A percentile compares a stretch with the other conserved stretches of the same genome.
phyloP scores from a whole-genome alignment of 2,329 filamentous ascomycete genomes.

The Pseudogymnoascus sp. region DNA sequence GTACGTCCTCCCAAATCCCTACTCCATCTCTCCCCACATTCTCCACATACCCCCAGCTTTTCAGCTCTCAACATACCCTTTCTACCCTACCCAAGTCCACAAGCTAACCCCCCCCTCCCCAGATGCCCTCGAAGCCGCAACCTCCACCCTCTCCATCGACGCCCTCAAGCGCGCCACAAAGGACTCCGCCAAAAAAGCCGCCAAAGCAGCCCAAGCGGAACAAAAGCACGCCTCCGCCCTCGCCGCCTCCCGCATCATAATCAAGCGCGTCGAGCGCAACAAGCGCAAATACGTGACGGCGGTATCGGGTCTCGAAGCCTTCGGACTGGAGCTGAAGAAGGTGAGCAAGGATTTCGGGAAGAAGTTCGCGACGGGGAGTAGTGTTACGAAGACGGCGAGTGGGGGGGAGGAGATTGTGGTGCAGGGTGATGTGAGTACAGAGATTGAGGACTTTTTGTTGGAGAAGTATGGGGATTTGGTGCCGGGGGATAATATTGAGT shows the following conservation, averaged over 20 bases:
- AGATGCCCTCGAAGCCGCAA: slow-evolving; percentile 77
- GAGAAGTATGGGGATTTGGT: slow-evolving; percentile 77
- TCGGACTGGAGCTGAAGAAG: slow-evolving; percentile 90
- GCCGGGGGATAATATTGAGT: slow-evolving; percentile 89
- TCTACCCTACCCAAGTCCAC: neutral
- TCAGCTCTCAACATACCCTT: neutral
- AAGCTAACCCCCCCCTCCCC: slow-evolving; percentile 11
- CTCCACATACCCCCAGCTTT: slow-evolving; percentile 2
- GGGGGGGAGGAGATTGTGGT: slow-evolving; percentile 95
- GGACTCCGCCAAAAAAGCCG: slow-evolving; percentile 93
- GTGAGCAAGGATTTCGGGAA: slow-evolving; percentile 94
- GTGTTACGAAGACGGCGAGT: slow-evolving; percentile 78
- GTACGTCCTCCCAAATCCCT: slow-evolving; percentile 45
- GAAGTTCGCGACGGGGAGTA: slow-evolving; percentile 92
- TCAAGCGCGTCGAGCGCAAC: slow-evolving; percentile 96
- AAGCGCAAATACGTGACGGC: slow-evolving; percentile 96
- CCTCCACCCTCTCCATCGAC: slow-evolving; percentile 77
- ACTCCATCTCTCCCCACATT: neutral
- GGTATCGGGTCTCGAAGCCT: slow-evolving; percentile 81
- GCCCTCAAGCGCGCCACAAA: slow-evolving; percentile 92
- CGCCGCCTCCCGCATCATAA: slow-evolving; percentile 71
- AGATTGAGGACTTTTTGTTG: slow-evolving; percentile 82
- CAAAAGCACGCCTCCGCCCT: slow-evolving; percentile 74
- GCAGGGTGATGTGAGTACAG: slow-evolving; percentile 91
- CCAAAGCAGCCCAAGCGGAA: slow-evolving; percentile 83